phyloP scores from a whole-genome alignment of 805 yeast species.

The Kodamaea neixiangensis region DNA sequence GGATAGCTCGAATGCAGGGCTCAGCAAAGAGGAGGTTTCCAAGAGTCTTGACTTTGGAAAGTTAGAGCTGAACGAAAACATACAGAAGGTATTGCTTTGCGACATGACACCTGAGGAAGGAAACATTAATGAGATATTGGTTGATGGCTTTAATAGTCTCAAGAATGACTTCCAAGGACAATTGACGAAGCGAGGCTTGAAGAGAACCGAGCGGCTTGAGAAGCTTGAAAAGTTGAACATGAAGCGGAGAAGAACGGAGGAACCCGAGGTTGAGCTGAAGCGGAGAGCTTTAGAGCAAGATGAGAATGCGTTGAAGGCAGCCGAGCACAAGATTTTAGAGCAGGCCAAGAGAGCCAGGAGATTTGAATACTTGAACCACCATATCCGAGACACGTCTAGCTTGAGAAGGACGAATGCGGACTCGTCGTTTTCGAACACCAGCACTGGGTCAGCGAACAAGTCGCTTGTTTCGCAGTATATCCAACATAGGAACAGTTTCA shows the following conservation, averaged over 20 bases:
- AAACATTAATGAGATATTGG: constrained; percentile 28
- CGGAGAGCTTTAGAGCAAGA: constrained; percentile 1
- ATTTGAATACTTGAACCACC: constrained; percentile 37
- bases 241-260: constrained; percentile 4
- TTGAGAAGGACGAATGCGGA: neutral
- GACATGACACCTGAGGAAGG: constrained; percentile 33
- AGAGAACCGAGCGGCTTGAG: constrained; percentile 19
- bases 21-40: constrained; percentile 17
- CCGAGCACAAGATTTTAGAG: constrained; percentile 26
- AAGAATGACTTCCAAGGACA: constrained; percentile 27
- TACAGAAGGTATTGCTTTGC: constrained; percentile 28
- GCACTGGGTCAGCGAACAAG: constrained; percentile 5
- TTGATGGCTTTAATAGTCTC: constrained; percentile 23
- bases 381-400: constrained; percentile 13
- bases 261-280: neutral
- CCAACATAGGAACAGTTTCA: constrained; percentile 10
- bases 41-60: constrained; percentile 18
- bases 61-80: constrained; percentile 12
- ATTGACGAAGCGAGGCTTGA: constrained; percentile 31
- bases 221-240: constrained; percentile 9
- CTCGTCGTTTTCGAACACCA: neutral
- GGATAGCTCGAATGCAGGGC: constrained; percentile 30
- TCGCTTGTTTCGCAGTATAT: constrained; percentile 16
- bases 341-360: constrained; percentile 31
- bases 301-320: constrained; percentile 16